Base-by-base conservation (phyloP, 805 yeast species). In the Starmera pachycereana region DNA sequence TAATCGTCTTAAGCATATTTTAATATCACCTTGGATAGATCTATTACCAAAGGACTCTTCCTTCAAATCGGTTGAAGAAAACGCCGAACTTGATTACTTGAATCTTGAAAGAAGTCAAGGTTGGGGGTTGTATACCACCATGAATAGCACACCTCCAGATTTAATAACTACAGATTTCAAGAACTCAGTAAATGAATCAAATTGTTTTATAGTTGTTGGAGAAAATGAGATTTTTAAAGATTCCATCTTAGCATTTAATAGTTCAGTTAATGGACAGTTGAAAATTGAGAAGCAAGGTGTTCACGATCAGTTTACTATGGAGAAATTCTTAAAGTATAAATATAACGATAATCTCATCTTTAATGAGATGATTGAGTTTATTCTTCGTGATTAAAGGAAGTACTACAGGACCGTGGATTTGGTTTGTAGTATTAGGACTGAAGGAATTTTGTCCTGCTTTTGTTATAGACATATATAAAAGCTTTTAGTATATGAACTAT, bases 291-390 rank as follows among this genome's bases (percentile, higher is more conserved):
- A 29, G 6, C 40, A 38, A 38, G 40, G 40, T 33, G 19, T 38
- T 27, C 40, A 38, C 33, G 40, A 38, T 33, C 40, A 38, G 16
- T 19, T 38, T 5, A 38, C 40, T 8, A 38, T 38, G 40, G 37
- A 28, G 12, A n/a, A 12, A 6, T 38, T 38, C 5, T 9, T 38
- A 2, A 36, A 37, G 4, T 33, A 33, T 19, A 25, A 33, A 5
- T 33, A 33, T 10, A 3, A 22, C 3, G 11, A 14, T 11, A 33
- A 33, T 12, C 6, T 12, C 16, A 33, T 33, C 4, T 33, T 33
- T 14, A 19, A 33, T 14, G 27, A 18, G 25, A 22, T 33, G 36
- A n/a, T 22, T 12, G 36, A 33, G 4, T 33, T 33, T 22, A 33
- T 33, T 7, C 27, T 22, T 22, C 27, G 27, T 22, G 27, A 22